Conservation (phyloP, 164 flowering plant genomes). For the Tetrastigma voinierianum region DNA sequence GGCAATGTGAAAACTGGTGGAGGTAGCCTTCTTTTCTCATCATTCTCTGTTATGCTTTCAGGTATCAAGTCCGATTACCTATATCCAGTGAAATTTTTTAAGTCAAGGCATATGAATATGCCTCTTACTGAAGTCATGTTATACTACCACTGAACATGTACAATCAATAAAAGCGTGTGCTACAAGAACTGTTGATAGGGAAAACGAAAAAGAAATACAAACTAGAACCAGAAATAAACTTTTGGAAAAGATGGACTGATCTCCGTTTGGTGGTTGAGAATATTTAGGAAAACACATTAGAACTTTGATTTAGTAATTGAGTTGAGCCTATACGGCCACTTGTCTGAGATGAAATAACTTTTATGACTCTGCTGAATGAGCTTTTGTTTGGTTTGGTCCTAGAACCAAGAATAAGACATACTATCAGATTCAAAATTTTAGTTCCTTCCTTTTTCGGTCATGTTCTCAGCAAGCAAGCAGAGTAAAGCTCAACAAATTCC, state of each 20-base stretch:
- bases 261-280: neutral
- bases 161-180: neutral
- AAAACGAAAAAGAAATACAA: neutral
- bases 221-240: no score
- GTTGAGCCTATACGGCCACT: no score
- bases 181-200: neutral
- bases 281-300: neutral
- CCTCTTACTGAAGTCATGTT: neutral
- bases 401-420: no score
- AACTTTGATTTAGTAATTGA: neutral
- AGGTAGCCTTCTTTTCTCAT: slow-evolving; percentile 27
- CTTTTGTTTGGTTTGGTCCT: neutral
- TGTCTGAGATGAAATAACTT: no score
- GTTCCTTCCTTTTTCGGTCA: neutral
- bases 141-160: neutral
- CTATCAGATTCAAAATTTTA: neutral
- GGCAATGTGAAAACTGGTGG: slow-evolving; percentile 28
- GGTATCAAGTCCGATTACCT: slow-evolving; percentile 34
- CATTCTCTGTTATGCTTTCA: slow-evolving; percentile 29
- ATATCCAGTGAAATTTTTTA: slow-evolving; percentile 16
- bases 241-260: no score
- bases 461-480: slow-evolving; percentile 1
- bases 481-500: neutral
- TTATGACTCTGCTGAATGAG: no score
- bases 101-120: slow-evolving; percentile 11